Evolutionary conservation across 176 grass and related monocot species (phyloP), one percentile per base, ranked within the genome.

Genomic region (Musa beccarii): DNA sequence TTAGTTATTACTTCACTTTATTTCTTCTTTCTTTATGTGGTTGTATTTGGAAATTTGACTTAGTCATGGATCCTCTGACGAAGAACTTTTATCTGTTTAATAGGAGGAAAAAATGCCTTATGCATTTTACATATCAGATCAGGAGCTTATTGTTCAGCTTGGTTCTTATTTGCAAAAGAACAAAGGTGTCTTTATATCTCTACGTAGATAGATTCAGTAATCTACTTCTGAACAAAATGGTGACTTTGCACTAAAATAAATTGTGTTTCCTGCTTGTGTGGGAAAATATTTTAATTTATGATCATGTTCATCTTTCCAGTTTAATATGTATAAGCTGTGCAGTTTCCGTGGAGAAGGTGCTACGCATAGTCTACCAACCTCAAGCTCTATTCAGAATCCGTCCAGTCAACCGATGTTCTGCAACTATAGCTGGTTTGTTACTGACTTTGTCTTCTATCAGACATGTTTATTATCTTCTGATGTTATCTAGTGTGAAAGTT

Each of bases 81-180:
- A 10, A 25, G 65, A 16, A 52, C 11, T 54, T n/a, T 68, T 72
- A 54, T 16, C 28, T 72, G 3, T 76, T 26, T 49, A 59, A 19
- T 54, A 97, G 94, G 94, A 87, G 64, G 95, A 98, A 49, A 98
- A 91, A 76, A 19, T 89, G 14, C 95, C 95, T 10, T 98, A 98
- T 68, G 80, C 86, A 69, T 98, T 98, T 68, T 98, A 98, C 84
- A 82, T 98, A 19, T 92, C 82, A 54, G 90, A 98, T 51, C 86
- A 98, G 76, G 95, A 93, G 72, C 95, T 98, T 55, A 78, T 78
- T 26, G 22, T 89, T 54, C 84, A 91, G 63, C 88, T 98, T 68
- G 86, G 84, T 28, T 66, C 88, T 59, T 98, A 86, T 83, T 87
- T 98, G 82, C 82, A 84, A 13, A 86, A 91, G 64, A 91, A 89